Conservation (phyloP, 2,329 filamentous ascomycete species). For the Nemania serpens region DNA sequence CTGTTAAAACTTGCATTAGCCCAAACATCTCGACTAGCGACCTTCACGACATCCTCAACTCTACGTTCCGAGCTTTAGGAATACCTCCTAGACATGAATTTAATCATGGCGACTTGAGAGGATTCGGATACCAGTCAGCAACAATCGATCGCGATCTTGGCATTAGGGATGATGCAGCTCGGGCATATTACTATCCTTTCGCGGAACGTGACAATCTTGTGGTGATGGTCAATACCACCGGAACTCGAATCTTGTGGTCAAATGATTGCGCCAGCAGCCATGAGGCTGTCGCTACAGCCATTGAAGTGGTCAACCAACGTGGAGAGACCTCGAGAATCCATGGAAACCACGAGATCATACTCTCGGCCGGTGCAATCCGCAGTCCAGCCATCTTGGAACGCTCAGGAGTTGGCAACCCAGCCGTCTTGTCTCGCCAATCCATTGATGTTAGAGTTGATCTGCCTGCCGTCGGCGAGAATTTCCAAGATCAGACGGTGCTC, state of each 20-base stretch:
- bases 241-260: conserved; percentile 18
- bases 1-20: conserved; percentile 18
- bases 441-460: conserved; percentile 16
- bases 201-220: conserved; percentile 14
- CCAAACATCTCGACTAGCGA: conserved; percentile 19
- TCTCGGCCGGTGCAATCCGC: conserved; percentile 19
- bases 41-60: conserved; percentile 15
- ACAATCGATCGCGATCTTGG: conserved; percentile 17
- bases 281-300: conserved; percentile 15
- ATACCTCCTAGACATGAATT: conserved; percentile 18
- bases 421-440: conserved; percentile 15
- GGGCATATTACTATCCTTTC: conserved; percentile 20
- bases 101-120: conserved; percentile 16
- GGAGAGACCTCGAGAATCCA: conserved; percentile 13
- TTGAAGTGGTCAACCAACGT: conserved; percentile 18
- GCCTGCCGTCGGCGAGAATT: conserved; percentile 19
- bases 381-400: conserved; percentile 18
- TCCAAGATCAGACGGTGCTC: conserved; percentile 18
- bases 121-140: conserved; percentile 16
- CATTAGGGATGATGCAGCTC: conserved; percentile 18
- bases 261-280: conserved; percentile 2
- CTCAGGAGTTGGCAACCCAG: conserved; percentile 18
- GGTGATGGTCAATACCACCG: conserved; percentile 21
- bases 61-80: conserved; percentile 16
- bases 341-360: conserved; percentile 19